phyloP scores from a whole-genome alignment of 257 asterid genomes.

The Nicotiana tomentosiformis region DNA sequence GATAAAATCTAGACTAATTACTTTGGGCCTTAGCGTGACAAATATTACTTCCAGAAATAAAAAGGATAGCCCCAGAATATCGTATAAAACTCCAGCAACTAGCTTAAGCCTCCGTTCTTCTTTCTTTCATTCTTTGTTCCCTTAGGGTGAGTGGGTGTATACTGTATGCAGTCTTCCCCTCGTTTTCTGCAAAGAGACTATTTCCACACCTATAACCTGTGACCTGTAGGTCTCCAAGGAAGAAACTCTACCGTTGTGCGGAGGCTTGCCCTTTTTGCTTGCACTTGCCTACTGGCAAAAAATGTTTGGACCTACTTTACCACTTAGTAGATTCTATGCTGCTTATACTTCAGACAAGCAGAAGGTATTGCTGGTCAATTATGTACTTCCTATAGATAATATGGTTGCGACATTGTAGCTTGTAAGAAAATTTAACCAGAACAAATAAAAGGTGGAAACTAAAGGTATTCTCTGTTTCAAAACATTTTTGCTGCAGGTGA shows the following conservation, averaged over 20 bases:
- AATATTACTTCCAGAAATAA: background rate
- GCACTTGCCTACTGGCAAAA: background rate
- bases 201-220: background rate
- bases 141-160: background rate
- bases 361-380: background rate
- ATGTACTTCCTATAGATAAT: background rate
- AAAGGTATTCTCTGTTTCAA: background rate
- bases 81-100: background rate
- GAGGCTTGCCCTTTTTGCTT: background rate
- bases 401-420: background rate
- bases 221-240: background rate
- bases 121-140: background rate
- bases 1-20: background rate
- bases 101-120: background rate
- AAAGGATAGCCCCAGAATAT: background rate
- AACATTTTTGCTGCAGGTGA: background rate
- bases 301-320: background rate
- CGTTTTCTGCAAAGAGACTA: background rate
- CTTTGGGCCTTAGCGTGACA: background rate
- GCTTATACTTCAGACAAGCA: conserved; percentile 2
- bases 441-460: background rate
- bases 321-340: background rate
- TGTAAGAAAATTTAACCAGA: background rate
- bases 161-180: background rate
- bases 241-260: background rate